phyloP scores from a whole-genome alignment of 2,329 filamentous ascomycete species.

The Ramularia endophylla region DNA sequence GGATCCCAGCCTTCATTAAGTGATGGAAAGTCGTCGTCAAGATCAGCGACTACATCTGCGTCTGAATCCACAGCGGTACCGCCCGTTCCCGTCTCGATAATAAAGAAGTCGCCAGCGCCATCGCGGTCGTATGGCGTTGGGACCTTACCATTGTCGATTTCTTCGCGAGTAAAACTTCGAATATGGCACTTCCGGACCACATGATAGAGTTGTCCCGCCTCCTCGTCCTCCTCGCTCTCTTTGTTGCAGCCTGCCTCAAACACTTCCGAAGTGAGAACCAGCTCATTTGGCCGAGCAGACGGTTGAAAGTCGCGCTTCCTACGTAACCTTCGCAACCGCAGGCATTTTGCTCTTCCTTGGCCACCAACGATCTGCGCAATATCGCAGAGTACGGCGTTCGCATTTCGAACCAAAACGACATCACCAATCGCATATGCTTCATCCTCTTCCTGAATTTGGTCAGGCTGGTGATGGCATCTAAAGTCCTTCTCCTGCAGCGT shows the following conservation, averaged over 20 bases:
- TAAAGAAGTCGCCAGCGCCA: slow-evolving; percentile 63
- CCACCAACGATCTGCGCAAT: slow-evolving; percentile 52
- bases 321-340: slow-evolving; percentile 14
- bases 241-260: slow-evolving; percentile 20
- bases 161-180: slow-evolving; percentile 41
- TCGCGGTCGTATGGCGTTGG: slow-evolving; percentile 58
- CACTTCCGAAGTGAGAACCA: slow-evolving; percentile 50
- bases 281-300: slow-evolving; percentile 47
- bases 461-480: slow-evolving; percentile 26
- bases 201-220: slow-evolving; percentile 1
- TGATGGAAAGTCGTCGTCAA: slow-evolving; percentile 20
- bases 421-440: slow-evolving; percentile 48
- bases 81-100: neutral
- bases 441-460: slow-evolving; percentile 14
- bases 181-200: slow-evolving; percentile 57
- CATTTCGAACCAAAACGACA: slow-evolving; percentile 49
- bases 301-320: slow-evolving; percentile 1
- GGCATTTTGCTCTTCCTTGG: slow-evolving; percentile 37
- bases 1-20: slow-evolving; percentile 36
- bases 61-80: too few species aligned
- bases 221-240: too few species aligned
- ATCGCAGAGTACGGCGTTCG: slow-evolving; percentile 18
- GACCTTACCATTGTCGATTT: slow-evolving; percentile 36
- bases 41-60: too few species aligned
- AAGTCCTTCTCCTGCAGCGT: slow-evolving; percentile 53